Percentiles rank a stretch among this genome's conserved stretches.
These are phyloP conservation scores for Saccharomyces pastorianus DNA, from an alignment of 1,139 yeast species.

Conservation along the genomic window DNA sequence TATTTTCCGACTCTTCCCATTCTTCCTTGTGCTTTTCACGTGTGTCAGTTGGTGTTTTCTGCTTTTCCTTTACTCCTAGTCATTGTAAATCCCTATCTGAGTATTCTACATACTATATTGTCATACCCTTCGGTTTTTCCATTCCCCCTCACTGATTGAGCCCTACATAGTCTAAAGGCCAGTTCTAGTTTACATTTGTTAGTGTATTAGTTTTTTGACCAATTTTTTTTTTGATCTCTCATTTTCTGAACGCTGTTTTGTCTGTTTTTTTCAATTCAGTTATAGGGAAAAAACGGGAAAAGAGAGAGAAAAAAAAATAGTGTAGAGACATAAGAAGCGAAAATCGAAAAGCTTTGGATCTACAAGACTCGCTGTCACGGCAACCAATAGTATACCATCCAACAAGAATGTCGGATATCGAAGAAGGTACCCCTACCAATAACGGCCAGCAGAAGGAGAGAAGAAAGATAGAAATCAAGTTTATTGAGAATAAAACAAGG, in stretches of 20 bases:
- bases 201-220: not conserved
- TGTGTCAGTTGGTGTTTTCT: not conserved
- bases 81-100: not conserved
- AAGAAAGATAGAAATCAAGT: constrained; percentile 93
- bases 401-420: constrained; percentile 10
- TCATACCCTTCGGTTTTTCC: not conserved
- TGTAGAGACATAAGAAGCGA: not conserved
- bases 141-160: not conserved
- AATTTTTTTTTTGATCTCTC: not conserved
- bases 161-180: not conserved
- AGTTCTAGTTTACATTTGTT: not conserved
- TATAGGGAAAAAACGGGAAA: not conserved
- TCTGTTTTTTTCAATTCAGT: not conserved
- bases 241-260: not conserved
- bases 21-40: not conserved
- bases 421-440: constrained; percentile 10
- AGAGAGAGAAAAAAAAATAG: not conserved
- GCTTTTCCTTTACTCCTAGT: not conserved
- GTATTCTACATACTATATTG: not conserved
- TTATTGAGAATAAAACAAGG: constrained; percentile 93
- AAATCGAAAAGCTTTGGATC: not conserved
- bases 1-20: not conserved
- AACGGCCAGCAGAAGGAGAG: constrained; percentile 45
- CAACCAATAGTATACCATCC: not conserved
- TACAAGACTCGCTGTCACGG: not conserved